phyloP scores from a whole-genome alignment of 495 filamentous ascomycete species.

The Baudoinia panamericana region DNA sequence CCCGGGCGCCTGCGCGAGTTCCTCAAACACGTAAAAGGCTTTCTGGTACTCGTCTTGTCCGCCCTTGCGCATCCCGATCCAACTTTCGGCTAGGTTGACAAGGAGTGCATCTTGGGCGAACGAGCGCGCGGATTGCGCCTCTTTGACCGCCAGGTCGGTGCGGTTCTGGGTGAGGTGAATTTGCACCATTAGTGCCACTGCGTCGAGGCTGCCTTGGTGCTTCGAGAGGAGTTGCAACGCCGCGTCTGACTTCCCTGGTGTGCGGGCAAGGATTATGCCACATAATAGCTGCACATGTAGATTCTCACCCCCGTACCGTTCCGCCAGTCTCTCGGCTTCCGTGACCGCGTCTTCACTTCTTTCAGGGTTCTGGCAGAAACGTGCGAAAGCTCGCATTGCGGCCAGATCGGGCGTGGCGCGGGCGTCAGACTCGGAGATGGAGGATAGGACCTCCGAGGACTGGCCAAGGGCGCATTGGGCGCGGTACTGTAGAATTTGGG shows the following conservation, averaged over 20 bases:
- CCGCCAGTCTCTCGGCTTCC: constrained; percentile 51
- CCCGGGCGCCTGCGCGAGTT: constrained; percentile 75
- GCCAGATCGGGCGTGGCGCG: constrained; percentile 56
- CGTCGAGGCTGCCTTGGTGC: constrained; percentile 72
- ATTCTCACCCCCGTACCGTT: constrained; percentile 53
- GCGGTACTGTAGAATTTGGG: constrained; percentile 68
- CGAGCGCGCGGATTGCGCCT: constrained; percentile 74
- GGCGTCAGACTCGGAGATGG: constrained; percentile 51
- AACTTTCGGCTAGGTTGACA: constrained; percentile 89
- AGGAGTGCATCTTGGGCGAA: constrained; percentile 93
- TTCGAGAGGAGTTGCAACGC: constrained; percentile 63
- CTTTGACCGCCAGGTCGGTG: constrained; percentile 76
- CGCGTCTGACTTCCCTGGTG: constrained; percentile 69
- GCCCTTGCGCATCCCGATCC: constrained; percentile 85
- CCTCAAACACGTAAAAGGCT: constrained; percentile 96
- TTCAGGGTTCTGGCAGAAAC: constrained; percentile 39
- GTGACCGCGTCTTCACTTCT: constrained; percentile 47
- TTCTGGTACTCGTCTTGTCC: constrained; percentile 94
- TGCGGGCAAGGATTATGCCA: constrained; percentile 63
- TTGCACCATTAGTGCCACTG: constrained; percentile 46
- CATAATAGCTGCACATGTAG: constrained; percentile 65
- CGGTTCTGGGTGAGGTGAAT: constrained; percentile 87
- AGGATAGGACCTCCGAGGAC: constrained; percentile 53
- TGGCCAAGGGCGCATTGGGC: constrained; percentile 71
- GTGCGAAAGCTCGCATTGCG: constrained; percentile 66